Evolutionary conservation across 1,284 basidiomycete species (phyloP), one percentile per base, ranked within the genome.

Genomic region (Xerocomus subilludens): DNA sequence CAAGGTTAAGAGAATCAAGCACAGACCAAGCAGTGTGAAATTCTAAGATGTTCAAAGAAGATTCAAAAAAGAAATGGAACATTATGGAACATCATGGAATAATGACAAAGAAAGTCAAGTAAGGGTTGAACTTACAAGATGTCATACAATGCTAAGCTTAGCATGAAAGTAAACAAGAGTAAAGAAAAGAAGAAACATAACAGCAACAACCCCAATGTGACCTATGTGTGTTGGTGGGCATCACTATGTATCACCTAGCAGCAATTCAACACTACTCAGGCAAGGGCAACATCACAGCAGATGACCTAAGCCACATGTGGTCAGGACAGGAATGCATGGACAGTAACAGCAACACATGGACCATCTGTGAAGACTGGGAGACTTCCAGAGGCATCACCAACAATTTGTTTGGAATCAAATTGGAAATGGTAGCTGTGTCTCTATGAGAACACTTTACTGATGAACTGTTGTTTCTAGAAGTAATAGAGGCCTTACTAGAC

Each of bases 401-500:
- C 23, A 47, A 68, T 20, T 45, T 68, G 10, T 68, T 68, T 25
- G 36, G n/a, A 2, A 27, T 68, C 5, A 32, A 49, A 70, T 2
- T 42, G 18, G 38, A 42, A 9, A 10, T 18, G 38, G 38, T 42
- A 42, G 38, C 18, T 18, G 9, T 18, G 18, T 42, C 38, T 18
- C 38, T 42, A 42, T 18, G 38, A 9, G 38, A 42, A 42, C 38
- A 18, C 38, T 81, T 81, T 42, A 8, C 64, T 56, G 16, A 74
- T 7, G 64, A 77, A 58, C 75, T 70, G 0, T 10, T 70, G 0
- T 53, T 77, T 8, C n/a, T 72, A 56, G 38, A 74, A 10, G 38
- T 77, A 1, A 27, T 75, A 0, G 69, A 13, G 77, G 79, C 58
- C 25, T 69, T 25, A 74, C 79, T 8, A 59, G 74, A 11, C 76